These are phyloP conservation scores for Candolleomyces aberdarensis DNA, from an alignment of 768 basidiomycete species.

Conservation along the genomic window DNA sequence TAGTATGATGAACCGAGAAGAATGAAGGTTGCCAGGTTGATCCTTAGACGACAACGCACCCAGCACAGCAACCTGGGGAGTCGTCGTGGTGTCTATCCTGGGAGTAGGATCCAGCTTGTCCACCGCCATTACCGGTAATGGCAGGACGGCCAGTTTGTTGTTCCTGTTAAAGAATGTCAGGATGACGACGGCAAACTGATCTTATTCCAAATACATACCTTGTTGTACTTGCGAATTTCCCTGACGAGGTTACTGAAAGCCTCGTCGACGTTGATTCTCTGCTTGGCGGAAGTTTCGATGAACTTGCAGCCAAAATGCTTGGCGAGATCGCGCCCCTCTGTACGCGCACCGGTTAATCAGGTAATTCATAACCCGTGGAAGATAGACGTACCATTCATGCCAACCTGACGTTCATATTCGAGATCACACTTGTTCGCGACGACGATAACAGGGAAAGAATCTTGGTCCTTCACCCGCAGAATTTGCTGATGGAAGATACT, in stretches of 20 bases:
- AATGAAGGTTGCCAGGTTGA: neutral
- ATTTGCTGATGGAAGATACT: constrained; percentile 96
- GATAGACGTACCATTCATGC: constrained; percentile 74
- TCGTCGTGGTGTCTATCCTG: constrained; percentile 52
- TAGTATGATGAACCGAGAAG: constrained; percentile 11
- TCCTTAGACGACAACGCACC: constrained; percentile 60
- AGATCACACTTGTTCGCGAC: constrained; percentile 98
- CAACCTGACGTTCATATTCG: constrained; percentile 94
- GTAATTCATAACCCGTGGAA: neutral
- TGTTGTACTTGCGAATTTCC: constrained; percentile 92
- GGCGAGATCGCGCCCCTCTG: constrained; percentile 97
- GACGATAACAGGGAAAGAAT: constrained; percentile 91
- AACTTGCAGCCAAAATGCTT: constrained; percentile 93
- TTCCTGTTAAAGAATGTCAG: constrained; percentile 42
- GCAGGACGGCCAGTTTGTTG: constrained; percentile 57
- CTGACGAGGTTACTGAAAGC: constrained; percentile 92
- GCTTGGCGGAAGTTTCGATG: constrained; percentile 95
- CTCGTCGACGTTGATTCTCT: constrained; percentile 95
- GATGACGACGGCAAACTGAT: neutral
- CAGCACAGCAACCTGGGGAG: constrained; percentile 59
- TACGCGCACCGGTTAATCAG: neutral
- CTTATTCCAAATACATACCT: constrained; percentile 34
- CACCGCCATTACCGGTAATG: constrained; percentile 41
- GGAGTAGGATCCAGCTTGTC: constrained; percentile 48
- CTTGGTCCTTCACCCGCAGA: constrained; percentile 93